These are phyloP conservation scores for Luffa acutangula DNA, from an alignment of 306 rosid species.

Conservation along the genomic window DNA sequence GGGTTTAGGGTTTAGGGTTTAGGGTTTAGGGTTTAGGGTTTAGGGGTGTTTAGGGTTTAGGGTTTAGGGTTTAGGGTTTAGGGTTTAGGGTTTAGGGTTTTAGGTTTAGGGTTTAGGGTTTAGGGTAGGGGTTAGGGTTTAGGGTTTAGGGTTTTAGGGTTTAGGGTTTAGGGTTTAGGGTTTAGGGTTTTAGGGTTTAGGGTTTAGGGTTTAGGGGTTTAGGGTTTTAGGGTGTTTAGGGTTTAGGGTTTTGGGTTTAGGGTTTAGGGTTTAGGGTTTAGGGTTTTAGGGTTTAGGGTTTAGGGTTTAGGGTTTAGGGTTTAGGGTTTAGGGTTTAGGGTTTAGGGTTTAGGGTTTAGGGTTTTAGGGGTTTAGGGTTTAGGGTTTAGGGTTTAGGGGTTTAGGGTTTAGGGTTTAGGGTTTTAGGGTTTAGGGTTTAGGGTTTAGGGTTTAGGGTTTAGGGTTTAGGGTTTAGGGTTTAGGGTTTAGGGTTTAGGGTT, in stretches of 20 bases:
- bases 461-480: neutral
- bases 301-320: conserved; percentile 1
- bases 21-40: conserved; percentile 15
- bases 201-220: neutral
- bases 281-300: neutral
- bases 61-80: conserved; percentile 7
- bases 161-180: neutral
- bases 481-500: conserved; percentile 2
- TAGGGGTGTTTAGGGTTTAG: conserved; percentile 1
- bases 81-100: conserved; percentile 4
- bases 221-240: conserved; percentile 3
- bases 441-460: too few relatives aligned
- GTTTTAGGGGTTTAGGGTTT: too few relatives aligned
- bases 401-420: neutral
- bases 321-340: neutral
- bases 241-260: neutral
- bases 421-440: too few relatives aligned
- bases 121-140: conserved; percentile 7
- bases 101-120: too few relatives aligned
- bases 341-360: conserved; percentile 2
- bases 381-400: too few relatives aligned
- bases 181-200: neutral
- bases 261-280: neutral
- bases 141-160: neutral
- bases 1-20: conserved; percentile 6